Base-by-base conservation (phyloP, 441 rosid species). In the Mallotus repandus region DNA sequence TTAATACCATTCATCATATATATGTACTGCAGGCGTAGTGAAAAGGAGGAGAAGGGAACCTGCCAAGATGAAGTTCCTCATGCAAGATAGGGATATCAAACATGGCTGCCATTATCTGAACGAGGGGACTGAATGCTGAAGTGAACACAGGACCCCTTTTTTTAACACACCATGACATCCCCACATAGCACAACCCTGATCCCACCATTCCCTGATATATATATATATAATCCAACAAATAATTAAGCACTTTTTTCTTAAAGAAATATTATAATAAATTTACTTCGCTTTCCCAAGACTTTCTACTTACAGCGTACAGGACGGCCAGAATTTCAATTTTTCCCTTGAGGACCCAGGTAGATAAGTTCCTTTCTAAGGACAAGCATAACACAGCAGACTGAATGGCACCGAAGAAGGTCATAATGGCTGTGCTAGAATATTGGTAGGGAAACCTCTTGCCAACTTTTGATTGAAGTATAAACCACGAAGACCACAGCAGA, bases 91-190 rank as follows among this genome's bases (percentile, higher is more conserved):
- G 90, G 58, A 88, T 76, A 75, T 84, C 94, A 49, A 88, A 49
- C 78, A 83, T 58, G 78, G 86, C 92, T 7, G 89, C 80, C 74
- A 89, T 71, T 63, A 84, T 85, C 81, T 88, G 92, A 74, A 88
- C 78, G 0, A 86, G 80, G 13, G 94, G 90, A 66, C 92, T 86
- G 73, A 88, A 89, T 9, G 92, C 89, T 54, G 91, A 81, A 0
- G 92, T 86, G 82, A 88, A 86, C 8, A 88, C 86, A 5, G 94
- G 91, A 41, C 87, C 94, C 75, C 85, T 83, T 75, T 84, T 81
- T 86, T 89, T 85, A 8, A 86, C 89, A 74, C 91, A 89, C 94
- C 94, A 88, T 16, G 92, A 74, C 92, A 89, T 80, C 48, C 90
- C 92, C 57, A 88, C 89, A 14, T 49, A 86, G 64, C 89, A 86